These are phyloP conservation scores for Tetrapisispora fleetii DNA, from an alignment of 805 yeast species.

Conservation along the genomic window DNA sequence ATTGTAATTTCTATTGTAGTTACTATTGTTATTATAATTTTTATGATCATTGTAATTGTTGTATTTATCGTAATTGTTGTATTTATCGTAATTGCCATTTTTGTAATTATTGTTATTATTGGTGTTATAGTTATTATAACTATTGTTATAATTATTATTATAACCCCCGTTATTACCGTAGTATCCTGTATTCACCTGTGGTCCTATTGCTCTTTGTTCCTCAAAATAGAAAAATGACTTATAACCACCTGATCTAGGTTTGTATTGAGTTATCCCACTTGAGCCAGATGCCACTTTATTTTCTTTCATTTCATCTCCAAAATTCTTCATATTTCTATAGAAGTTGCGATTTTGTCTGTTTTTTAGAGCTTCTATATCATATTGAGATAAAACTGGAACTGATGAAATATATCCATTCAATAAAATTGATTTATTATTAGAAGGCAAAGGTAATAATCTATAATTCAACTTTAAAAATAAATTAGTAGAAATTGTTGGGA, in stretches of 20 bases:
- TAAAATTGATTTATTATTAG: slow-evolving; percentile 64
- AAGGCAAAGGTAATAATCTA: slow-evolving; percentile 37
- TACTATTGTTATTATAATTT: background rate
- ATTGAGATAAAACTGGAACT: slow-evolving; percentile 47
- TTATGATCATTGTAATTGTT: slow-evolving; percentile 1
- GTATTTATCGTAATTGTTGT: slow-evolving; percentile 2
- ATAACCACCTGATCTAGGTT: slow-evolving; percentile 44
- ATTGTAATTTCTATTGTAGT: background rate
- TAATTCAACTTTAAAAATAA: slow-evolving; percentile 40
- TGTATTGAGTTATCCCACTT: slow-evolving; percentile 35
- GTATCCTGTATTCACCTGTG: slow-evolving; percentile 1
- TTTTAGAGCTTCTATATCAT: slow-evolving; percentile 55
- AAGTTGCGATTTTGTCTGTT: slow-evolving; percentile 33
- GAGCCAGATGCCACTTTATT: slow-evolving; percentile 41
- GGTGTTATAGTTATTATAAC: slow-evolving; percentile 7
- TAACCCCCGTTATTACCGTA: slow-evolving; percentile 10
- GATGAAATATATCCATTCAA: slow-evolving; percentile 69
- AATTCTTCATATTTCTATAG: slow-evolving; percentile 27
- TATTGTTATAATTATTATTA: slow-evolving; percentile 4
- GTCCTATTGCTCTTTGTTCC: slow-evolving; percentile 13
- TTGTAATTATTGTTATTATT: slow-evolving; percentile 7
- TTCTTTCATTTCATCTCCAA: slow-evolving; percentile 29
- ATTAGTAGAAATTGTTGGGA: slow-evolving; percentile 35
- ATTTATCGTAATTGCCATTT: background rate
- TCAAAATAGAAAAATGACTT: slow-evolving; percentile 33